Percentiles rank a stretch among this genome's conserved stretches.
Evolutionary conservation across 2,329 filamentous ascomycete genomes (phyloP).

Genomic region (Amylocarpus encephaloides): DNA sequence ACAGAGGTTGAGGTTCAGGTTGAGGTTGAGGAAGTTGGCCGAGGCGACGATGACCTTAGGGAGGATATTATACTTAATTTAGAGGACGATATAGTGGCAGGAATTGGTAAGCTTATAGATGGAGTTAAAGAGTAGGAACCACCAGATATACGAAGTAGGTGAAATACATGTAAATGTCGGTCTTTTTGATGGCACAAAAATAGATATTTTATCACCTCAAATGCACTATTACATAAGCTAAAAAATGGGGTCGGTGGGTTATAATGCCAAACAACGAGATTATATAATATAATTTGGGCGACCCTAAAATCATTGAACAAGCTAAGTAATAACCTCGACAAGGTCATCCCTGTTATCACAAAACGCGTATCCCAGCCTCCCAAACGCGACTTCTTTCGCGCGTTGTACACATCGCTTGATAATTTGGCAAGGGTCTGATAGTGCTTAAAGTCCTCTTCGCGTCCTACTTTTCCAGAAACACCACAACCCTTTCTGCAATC

Average conservation of each 20-base stretch:
- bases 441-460: background rate
- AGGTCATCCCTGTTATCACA: too few relatives aligned
- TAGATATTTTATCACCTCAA: too few relatives aligned
- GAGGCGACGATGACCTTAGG: background rate
- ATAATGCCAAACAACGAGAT: too few relatives aligned
- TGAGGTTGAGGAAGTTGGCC: background rate
- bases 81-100: background rate
- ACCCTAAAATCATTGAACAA: too few relatives aligned
- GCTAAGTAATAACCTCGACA: too few relatives aligned
- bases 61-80: background rate
- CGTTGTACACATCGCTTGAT: background rate
- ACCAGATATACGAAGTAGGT: background rate
- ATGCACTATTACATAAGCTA: too few relatives aligned
- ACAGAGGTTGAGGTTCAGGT: background rate
- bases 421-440: background rate
- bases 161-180: background rate
- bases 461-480: slow-evolving; percentile 3
- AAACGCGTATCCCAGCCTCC: background rate
- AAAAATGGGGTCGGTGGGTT: too few relatives aligned
- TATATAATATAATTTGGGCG: too few relatives aligned
- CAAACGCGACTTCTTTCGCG: background rate
- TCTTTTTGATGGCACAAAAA: background rate
- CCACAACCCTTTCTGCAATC: slow-evolving; percentile 8
- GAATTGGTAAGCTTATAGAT: background rate
- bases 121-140: too few relatives aligned